Percentiles rank a stretch among this genome's conserved stretches.
These are phyloP conservation scores for Tolypocladium album DNA, from an alignment of 2,329 filamentous ascomycete genomes.

Conservation along the genomic window DNA sequence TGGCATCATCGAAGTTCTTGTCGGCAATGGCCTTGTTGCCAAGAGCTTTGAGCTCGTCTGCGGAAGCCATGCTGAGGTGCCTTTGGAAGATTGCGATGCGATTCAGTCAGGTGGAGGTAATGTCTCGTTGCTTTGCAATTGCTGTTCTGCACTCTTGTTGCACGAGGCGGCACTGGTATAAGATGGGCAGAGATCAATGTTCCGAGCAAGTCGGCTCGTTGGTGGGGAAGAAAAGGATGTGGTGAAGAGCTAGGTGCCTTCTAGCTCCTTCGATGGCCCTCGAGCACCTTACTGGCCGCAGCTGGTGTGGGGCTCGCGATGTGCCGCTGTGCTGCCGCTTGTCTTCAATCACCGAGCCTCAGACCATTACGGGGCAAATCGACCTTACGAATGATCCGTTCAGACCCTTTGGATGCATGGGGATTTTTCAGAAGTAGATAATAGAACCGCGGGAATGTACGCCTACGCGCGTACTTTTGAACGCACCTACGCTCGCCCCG, in stretches of 20 bases:
- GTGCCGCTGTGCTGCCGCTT: neutral
- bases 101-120: neutral
- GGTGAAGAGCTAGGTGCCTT: conserved; percentile 14
- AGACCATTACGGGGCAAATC: neutral
- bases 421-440: no score
- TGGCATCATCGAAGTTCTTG: conserved; percentile 91
- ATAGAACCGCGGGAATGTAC: no score
- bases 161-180: neutral
- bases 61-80: conserved; percentile 38
- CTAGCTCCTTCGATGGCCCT: conserved; percentile 32
- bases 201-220: neutral
- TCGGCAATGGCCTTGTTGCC: conserved; percentile 98
- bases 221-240: conserved; percentile 1
- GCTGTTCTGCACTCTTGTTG: neutral
- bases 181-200: neutral
- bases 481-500: no score
- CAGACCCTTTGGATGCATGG: neutral
- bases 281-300: conserved; percentile 18
- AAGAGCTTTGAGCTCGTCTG: conserved; percentile 83
- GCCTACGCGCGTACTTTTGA: no score
- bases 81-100: neutral
- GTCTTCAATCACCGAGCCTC: neutral
- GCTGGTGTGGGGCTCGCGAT: conserved; percentile 8
- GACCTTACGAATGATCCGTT: no score
- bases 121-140: neutral